These are phyloP conservation scores for Pseudonitzschia pungens DNA, from an alignment of 108 stramenopile genomes.

Conservation along the genomic window DNA sequence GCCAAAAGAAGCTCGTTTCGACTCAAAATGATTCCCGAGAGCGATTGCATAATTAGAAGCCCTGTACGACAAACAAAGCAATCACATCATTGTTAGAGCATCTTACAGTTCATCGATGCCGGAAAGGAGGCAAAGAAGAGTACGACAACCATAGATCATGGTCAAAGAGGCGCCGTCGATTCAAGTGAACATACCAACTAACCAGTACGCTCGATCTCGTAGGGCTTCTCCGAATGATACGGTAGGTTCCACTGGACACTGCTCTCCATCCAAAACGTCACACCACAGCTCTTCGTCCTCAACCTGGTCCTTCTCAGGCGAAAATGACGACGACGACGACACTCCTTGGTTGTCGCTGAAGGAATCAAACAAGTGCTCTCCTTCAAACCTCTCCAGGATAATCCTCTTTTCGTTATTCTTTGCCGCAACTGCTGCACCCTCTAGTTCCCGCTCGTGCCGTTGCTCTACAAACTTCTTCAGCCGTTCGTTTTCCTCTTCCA, in stretches of 20 bases:
- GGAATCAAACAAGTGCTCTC: slow-evolving; percentile 37
- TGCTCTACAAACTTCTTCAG: slow-evolving; percentile 13
- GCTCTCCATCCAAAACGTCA: slow-evolving; percentile 28
- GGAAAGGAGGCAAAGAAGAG: neutral
- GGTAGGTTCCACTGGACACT: slow-evolving; percentile 46
- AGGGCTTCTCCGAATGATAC: slow-evolving; percentile 62
- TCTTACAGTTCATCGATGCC: neutral
- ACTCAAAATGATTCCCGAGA: slow-evolving; percentile 78
- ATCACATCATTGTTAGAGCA: neutral
- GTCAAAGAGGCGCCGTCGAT: neutral
- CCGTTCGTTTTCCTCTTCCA: slow-evolving; percentile 32
- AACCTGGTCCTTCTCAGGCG: slow-evolving; percentile 7
- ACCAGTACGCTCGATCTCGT: slow-evolving; percentile 79
- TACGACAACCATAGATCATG: neutral
- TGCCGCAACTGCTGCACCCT: neutral
- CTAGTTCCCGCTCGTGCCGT: slow-evolving; percentile 6
- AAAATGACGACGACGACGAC: slow-evolving; percentile 12
- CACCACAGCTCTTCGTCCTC: slow-evolving; percentile 33
- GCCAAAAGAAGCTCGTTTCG: slow-evolving; percentile 79
- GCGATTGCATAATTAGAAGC: slow-evolving; percentile 80
- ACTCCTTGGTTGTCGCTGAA: neutral
- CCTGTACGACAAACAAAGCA: neutral
- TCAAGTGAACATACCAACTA: slow-evolving; percentile 56
- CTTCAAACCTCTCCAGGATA: slow-evolving; percentile 65
- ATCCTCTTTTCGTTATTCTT: slow-evolving; percentile 19